Evolutionary conservation across 805 yeast species (phyloP), one percentile per base, ranked within the genome.

Genomic region (Yamadazyma ubonensis): DNA sequence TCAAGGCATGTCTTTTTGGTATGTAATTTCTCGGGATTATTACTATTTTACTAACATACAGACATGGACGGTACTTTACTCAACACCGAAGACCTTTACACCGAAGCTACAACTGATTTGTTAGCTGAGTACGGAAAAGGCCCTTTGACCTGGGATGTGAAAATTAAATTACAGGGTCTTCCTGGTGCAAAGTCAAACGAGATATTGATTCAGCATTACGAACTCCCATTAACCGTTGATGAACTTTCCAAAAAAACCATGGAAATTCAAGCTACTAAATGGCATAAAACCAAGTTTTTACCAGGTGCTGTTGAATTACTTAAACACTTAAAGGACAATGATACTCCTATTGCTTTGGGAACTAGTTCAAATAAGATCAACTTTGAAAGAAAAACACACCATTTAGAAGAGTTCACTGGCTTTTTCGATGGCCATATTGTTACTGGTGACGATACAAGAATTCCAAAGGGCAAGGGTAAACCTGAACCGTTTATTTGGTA

Each of bases 1-100:
- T 71, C 54, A 79, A 71, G 58, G 90, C 89, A 23, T 82, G 88
- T 68, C 81, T 83, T 45, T 83, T 82, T 56, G 87, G 83, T 71
- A 72, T 38, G 79, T 73, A 19, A 3, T 7, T 11, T 16, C 21
- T 27, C 23, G 11, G n/a, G 18, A 11, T 19, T 22, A 4, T 18
- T n/a, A 6, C 6, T 12, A 11, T 34, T 3, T 10, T 33, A 19
- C 38, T n/a, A 16, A 25, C 47, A 44, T 55, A 39, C 33, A 70
- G 96, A 87, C 71, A 86, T 93, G 98, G 99, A 93, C 59, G 99
- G 99, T 1, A 76, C 95, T 17, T 70, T 93, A 46, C 76, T 93
- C 56, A 87, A 90, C 65, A 86, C 97, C 3, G 99, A 93, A 62
- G 95, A 86, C 49, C 71, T 90, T 40, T 93, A 93, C 61, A 91